Evolutionary conservation across 257 asterid species (phyloP).

Genomic region (Echium plantagineum): DNA sequence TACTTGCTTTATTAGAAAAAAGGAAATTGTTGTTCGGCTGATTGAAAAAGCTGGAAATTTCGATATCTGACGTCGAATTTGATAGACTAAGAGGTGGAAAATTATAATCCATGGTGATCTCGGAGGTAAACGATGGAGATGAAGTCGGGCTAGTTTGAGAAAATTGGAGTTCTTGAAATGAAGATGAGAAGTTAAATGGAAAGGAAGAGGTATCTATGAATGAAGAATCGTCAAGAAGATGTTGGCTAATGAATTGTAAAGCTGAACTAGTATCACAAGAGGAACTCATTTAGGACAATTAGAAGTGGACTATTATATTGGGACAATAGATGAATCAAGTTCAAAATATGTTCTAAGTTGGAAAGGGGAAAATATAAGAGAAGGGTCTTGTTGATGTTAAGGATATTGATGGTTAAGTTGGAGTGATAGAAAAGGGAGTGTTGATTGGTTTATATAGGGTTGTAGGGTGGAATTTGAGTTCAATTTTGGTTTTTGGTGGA

Average conservation of each 20-base stretch:
- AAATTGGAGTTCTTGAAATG: slow-evolving; percentile 7
- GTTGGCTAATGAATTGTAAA: slow-evolving; percentile 60
- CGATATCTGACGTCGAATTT: not conserved
- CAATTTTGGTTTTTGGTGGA: too few relatives aligned
- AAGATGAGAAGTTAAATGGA: slow-evolving; percentile 17
- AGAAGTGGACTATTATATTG: not conserved
- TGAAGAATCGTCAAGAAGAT: slow-evolving; percentile 54
- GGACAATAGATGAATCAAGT: too few relatives aligned
- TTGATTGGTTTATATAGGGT: not conserved
- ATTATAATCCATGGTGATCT: slow-evolving; percentile 1
- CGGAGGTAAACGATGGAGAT: slow-evolving; percentile 15
- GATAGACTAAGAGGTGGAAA: not conserved
- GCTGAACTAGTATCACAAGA: slow-evolving; percentile 35
- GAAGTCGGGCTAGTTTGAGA: slow-evolving; percentile 22
- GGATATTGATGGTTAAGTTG: too few relatives aligned
- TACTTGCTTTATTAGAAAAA: not conserved
- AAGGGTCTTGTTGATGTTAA: not conserved
- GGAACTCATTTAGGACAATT: slow-evolving; percentile 14
- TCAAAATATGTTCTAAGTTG: not conserved
- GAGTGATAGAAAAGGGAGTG: not conserved
- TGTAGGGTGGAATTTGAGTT: not conserved
- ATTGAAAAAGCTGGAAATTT: not conserved
- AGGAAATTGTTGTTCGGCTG: not conserved
- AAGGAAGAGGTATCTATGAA: slow-evolving; percentile 32
- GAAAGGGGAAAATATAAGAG: not conserved